Conservation (phyloP, 2,329 filamentous ascomycete genomes). For the Rhexocercosporidium sp. region DNA sequence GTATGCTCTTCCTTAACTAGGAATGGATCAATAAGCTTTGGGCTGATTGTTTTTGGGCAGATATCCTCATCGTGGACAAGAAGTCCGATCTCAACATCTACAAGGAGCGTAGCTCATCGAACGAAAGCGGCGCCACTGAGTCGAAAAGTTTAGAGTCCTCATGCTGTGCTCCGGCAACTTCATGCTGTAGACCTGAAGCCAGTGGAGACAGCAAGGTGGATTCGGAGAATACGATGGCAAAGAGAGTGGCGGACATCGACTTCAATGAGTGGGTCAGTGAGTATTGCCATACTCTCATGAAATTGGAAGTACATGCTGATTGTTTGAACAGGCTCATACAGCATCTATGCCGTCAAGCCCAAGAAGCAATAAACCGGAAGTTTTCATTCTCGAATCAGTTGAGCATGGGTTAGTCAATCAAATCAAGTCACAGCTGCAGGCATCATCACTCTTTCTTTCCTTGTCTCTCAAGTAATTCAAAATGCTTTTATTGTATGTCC, state of each 20-base stretch:
- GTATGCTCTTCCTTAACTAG: conserved; percentile 30
- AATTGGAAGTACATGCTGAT: not conserved
- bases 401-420: too few relatives aligned
- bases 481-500: too few relatives aligned
- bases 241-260: conserved; percentile 40
- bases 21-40: not conserved
- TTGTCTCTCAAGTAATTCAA: too few relatives aligned
- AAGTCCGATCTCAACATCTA: conserved; percentile 56
- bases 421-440: too few relatives aligned
- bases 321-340: not conserved
- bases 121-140: not conserved
- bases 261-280: conserved; percentile 58
- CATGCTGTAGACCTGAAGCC: not conserved
- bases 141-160: conserved; percentile 28
- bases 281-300: conserved; percentile 35
- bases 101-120: conserved; percentile 25
- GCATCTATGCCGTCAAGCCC: conserved; percentile 12
- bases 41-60: conserved; percentile 32
- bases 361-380: not conserved
- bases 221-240: conserved; percentile 20
- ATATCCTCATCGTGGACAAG: conserved; percentile 52
- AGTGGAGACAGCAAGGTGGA: not conserved
- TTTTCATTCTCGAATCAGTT: not conserved
- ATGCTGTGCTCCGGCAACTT: conserved; percentile 11
- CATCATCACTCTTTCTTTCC: too few relatives aligned